phyloP scores from a whole-genome alignment of 176 grass and related monocot genomes.

The Cymbopogon citratus region DNA sequence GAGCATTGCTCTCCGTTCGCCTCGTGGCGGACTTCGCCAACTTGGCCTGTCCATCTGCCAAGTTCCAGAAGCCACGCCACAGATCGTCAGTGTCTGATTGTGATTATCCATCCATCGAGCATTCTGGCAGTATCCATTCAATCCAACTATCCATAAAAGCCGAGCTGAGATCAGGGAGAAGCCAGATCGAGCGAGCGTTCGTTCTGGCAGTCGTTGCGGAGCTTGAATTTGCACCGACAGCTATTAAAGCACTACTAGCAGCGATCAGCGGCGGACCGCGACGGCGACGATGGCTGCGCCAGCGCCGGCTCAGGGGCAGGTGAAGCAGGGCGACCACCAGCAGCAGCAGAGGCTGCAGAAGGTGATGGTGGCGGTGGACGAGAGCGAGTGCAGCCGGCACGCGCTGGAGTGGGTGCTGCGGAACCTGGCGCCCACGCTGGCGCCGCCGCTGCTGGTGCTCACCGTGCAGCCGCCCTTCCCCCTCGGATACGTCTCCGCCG shows the following conservation, averaged over 20 bases:
- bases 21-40: background rate
- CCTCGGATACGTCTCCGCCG: conserved; percentile 33
- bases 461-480: conserved; percentile 36
- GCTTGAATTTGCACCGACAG: background rate
- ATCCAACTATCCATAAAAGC: background rate
- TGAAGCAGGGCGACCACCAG: background rate
- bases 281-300: background rate
- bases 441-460: conserved; percentile 40
- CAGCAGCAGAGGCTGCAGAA: conserved; percentile 16
- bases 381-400: conserved; percentile 51
- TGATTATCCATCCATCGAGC: background rate
- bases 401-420: conserved; percentile 47
- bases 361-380: conserved; percentile 60
- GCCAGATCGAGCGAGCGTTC: background rate
- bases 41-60: background rate
- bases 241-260: background rate
- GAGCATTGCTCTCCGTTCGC: background rate
- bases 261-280: background rate
- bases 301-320: background rate
- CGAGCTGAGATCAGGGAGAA: background rate
- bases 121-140: background rate
- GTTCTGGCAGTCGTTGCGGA: background rate
- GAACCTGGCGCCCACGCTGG: conserved; percentile 29
- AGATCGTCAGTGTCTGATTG: background rate
- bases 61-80: background rate